These are phyloP conservation scores for Chaetomiaceae sp. DNA, from an alignment of 2,329 filamentous ascomycete genomes.

Conservation along the genomic window DNA sequence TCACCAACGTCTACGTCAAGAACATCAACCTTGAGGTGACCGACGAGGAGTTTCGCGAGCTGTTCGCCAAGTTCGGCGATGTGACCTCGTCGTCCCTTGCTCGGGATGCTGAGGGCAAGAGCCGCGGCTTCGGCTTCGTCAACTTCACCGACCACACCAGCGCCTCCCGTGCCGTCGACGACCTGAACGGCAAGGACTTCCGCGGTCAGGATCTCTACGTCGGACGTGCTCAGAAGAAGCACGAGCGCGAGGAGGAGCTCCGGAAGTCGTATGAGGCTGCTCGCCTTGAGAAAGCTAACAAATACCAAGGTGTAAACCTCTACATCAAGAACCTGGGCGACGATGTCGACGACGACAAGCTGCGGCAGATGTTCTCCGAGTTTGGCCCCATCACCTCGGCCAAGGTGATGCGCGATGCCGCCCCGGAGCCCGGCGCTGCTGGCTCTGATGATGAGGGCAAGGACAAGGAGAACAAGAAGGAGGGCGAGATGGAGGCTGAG, in stretches of 20 bases:
- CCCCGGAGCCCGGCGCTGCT: conserved; percentile 50
- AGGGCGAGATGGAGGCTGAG: conserved; percentile 41
- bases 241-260: conserved; percentile 98
- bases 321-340: conserved; percentile 99
- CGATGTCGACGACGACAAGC: conserved; percentile 95
- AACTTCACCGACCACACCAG: conserved; percentile 91
- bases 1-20: conserved; percentile 99
- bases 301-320: conserved; percentile 98
- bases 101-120: conserved; percentile 84
- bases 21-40: conserved; percentile 80
- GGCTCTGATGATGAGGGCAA: conserved; percentile 49
- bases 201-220: conserved; percentile 95
- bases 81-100: conserved; percentile 95
- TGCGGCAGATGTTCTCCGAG: conserved; percentile 84
- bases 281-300: conserved; percentile 95
- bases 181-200: conserved; percentile 87
- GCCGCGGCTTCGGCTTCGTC: conserved; percentile 91
- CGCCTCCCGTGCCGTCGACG: conserved; percentile 79
- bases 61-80: conserved; percentile 88
- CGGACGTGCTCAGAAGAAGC: conserved; percentile 98
- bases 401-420: conserved; percentile 94
- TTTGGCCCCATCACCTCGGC: conserved; percentile 96
- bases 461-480: conserved; percentile 44
- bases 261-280: conserved; percentile 98
- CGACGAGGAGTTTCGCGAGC: conserved; percentile 88